phyloP scores from a whole-genome alignment of 2,329 filamentous ascomycete genomes.

The Cladosporium phlei region DNA sequence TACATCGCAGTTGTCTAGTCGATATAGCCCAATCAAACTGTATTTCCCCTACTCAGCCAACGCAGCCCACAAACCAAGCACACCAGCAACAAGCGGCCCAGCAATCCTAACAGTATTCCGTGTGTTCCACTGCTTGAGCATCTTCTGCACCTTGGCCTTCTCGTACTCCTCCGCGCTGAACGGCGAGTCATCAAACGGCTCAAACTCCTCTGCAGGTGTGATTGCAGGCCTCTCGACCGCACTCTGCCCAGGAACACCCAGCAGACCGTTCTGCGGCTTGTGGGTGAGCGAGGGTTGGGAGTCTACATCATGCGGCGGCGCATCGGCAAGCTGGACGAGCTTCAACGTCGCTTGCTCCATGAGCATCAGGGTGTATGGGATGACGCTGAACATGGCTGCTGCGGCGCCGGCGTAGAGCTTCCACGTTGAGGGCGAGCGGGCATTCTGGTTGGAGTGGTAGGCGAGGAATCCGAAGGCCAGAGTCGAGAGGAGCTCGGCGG shows the following conservation, averaged over 20 bases:
- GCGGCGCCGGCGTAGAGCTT: slow-evolving; percentile 16
- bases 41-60: slow-evolving; percentile 3
- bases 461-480: slow-evolving; percentile 15
- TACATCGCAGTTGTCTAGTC: background rate
- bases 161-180: slow-evolving; percentile 17
- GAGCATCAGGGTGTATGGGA: slow-evolving; percentile 14
- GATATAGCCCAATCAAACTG: too few species aligned
- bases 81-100: slow-evolving; percentile 12
- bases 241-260: slow-evolving; percentile 7
- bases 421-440: slow-evolving; percentile 6
- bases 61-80: slow-evolving; percentile 15
- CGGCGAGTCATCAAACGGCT: slow-evolving; percentile 17
- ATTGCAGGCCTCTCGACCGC: slow-evolving; percentile 4
- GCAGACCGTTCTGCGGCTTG: background rate
- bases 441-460: slow-evolving; percentile 9
- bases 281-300: background rate
- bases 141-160: slow-evolving; percentile 17
- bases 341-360: slow-evolving; percentile 14
- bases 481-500: slow-evolving; percentile 14
- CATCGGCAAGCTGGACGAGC: slow-evolving; percentile 14
- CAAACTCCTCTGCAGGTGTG: slow-evolving; percentile 18
- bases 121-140: slow-evolving; percentile 15
- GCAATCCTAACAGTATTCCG: slow-evolving; percentile 13
- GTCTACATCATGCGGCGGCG: background rate
- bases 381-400: slow-evolving; percentile 14